Evolutionary conservation across 768 basidiomycete genomes (phyloP).

Genomic region (Suillus paluster): DNA sequence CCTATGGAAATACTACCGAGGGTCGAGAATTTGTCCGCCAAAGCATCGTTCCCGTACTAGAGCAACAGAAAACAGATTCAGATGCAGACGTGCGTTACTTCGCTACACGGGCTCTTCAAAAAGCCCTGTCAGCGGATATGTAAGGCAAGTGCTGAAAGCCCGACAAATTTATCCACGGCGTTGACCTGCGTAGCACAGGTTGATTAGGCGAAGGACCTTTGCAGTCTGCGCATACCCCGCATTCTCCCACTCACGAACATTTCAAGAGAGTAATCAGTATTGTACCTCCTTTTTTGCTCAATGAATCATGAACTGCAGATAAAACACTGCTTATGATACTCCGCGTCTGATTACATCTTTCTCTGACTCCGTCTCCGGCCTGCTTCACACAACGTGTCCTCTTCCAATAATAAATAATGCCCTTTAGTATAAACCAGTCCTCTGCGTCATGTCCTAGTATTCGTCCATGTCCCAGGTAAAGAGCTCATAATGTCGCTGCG

Average conservation of each 20-base stretch:
- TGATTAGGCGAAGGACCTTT: slow-evolving; percentile 20
- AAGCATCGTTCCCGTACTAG: slow-evolving; percentile 80
- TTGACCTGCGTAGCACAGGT: slow-evolving; percentile 19
- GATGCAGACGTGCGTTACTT: slow-evolving; percentile 99
- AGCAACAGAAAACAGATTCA: slow-evolving; percentile 83
- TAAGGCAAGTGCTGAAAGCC: slow-evolving; percentile 37
- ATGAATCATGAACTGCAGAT: slow-evolving; percentile 21
- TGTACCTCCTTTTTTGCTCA: slow-evolving; percentile 33
- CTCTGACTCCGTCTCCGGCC: neutral
- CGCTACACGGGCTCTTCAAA: slow-evolving; percentile 79
- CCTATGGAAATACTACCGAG: slow-evolving; percentile 64
- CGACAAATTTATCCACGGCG: slow-evolving; percentile 1
- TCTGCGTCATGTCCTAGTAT: neutral
- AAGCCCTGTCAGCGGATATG: slow-evolving; percentile 43
- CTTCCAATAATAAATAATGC: neutral
- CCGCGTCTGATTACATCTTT: neutral
- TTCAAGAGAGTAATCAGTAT: slow-evolving; percentile 35
- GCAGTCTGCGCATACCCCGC: slow-evolving; percentile 32
- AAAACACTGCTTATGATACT: slow-evolving; percentile 4
- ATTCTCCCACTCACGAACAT: slow-evolving; percentile 23
- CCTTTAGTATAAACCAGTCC: neutral
- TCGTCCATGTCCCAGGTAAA: neutral
- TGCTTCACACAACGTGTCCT: neutral
- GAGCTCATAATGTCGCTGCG: neutral
- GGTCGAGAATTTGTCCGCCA: slow-evolving; percentile 77